Conservation (phyloP, 164 flowering plant genomes). For the Vitis amurensis region DNA sequence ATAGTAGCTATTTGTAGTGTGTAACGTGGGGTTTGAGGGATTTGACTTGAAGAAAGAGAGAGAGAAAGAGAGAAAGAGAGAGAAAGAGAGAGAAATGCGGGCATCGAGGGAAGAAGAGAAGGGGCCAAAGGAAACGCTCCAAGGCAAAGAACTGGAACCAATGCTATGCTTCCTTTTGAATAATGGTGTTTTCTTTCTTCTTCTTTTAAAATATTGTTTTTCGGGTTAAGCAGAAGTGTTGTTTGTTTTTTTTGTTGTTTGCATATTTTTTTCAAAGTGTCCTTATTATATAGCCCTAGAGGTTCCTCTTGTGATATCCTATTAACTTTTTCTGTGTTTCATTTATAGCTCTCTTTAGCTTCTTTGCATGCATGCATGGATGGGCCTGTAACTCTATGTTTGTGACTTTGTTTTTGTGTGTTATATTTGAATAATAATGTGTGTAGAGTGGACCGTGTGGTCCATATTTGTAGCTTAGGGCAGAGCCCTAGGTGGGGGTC, state of each 20-base stretch:
- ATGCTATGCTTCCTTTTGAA: constrained; percentile 16
- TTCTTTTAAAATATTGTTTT: constrained; percentile 9
- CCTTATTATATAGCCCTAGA: no score
- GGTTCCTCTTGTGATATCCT: no score
- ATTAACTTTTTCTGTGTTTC: no score
- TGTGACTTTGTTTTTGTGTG: background rate
- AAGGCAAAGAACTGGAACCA: constrained; percentile 39
- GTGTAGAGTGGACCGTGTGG: no score
- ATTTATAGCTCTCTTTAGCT: no score
- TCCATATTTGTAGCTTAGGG: no score
- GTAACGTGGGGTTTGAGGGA: constrained; percentile 9
- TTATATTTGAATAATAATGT: no score
- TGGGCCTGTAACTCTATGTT: constrained; percentile 3
- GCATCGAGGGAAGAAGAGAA: constrained; percentile 45
- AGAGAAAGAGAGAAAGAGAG: constrained; percentile 16
- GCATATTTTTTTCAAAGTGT: background rate
- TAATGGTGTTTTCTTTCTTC: constrained; percentile 4
- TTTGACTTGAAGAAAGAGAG: constrained; percentile 23
- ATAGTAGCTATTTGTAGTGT: background rate
- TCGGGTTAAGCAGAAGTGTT: constrained; percentile 23
- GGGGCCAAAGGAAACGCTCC: constrained; percentile 49
- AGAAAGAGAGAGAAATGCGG: constrained; percentile 11
- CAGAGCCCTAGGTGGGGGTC: no score
- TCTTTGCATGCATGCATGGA: constrained; percentile 1
- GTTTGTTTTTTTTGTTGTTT: constrained; percentile 30